A percentile compares a stretch with the other conserved stretches of the same genome.
Evolutionary conservation across 2,329 filamentous ascomycete species (phyloP).

Genomic region (Penicillium sp.): DNA sequence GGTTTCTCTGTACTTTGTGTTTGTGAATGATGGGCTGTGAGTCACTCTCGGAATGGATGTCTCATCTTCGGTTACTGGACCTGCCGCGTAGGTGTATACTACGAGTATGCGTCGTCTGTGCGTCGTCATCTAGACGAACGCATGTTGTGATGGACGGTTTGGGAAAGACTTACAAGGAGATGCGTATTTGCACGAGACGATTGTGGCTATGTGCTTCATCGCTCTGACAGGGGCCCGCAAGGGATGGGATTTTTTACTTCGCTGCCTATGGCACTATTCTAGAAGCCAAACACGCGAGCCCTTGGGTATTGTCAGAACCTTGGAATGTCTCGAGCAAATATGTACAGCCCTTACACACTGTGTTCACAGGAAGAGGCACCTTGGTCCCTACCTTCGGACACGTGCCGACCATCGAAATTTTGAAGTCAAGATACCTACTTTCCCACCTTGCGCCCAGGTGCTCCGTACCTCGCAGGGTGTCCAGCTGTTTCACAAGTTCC

Average conservation of each 20-base stretch:
- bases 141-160: neutral
- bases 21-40: neutral
- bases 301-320: too few relatives aligned
- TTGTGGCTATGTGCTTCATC: slow-evolving; percentile 1
- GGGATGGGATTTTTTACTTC: neutral
- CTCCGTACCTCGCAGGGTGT: too few relatives aligned
- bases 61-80: neutral
- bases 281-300: neutral
- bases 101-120: neutral
- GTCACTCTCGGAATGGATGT: neutral
- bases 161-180: neutral
- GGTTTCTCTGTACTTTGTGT: neutral
- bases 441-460: too few relatives aligned
- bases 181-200: neutral
- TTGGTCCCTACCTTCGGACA: too few relatives aligned
- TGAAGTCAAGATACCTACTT: too few relatives aligned
- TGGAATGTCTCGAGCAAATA: too few relatives aligned
- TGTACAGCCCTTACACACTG: too few relatives aligned
- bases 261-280: neutral
- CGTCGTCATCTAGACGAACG: neutral
- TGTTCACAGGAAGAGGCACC: too few relatives aligned
- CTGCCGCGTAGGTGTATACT: neutral
- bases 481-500: too few relatives aligned
- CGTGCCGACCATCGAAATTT: too few relatives aligned
- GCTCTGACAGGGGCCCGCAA: neutral